These are phyloP conservation scores for Ogataea zsoltii DNA, from an alignment of 805 yeast genomes.

Conservation along the genomic window DNA sequence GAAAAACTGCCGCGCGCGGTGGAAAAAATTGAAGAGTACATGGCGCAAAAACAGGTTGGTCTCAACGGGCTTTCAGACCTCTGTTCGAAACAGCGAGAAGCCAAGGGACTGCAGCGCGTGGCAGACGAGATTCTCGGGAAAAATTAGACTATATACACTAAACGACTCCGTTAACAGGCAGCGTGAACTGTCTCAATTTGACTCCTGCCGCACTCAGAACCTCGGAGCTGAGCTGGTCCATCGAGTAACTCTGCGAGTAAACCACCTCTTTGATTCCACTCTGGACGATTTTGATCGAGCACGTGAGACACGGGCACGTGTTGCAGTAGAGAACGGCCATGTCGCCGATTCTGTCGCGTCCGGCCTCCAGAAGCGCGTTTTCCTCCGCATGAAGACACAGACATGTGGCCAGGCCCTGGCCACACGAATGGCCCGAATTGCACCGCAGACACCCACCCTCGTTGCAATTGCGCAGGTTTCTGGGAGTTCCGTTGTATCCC, in stretches of 20 bases:
- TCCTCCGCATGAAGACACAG: slow-evolving; percentile 97
- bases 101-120: slow-evolving; percentile 16
- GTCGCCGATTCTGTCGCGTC: slow-evolving; percentile 76
- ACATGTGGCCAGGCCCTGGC: slow-evolving; percentile 76
- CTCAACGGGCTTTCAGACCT: slow-evolving; percentile 17
- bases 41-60: slow-evolving; percentile 12
- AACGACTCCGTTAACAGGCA: slow-evolving; percentile 36
- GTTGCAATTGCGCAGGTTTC: slow-evolving; percentile 83
- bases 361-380: slow-evolving; percentile 91
- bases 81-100: slow-evolving; percentile 15
- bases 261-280: slow-evolving; percentile 90
- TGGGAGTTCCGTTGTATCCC: slow-evolving; percentile 97
- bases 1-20: slow-evolving; percentile 10
- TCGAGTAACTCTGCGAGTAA: slow-evolving; percentile 86
- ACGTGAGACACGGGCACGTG: slow-evolving; percentile 96
- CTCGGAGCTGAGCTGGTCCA: slow-evolving; percentile 77
- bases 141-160: background rate
- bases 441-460: slow-evolving; percentile 96
- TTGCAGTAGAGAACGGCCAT: slow-evolving; percentile 81
- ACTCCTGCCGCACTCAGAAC: slow-evolving; percentile 79
- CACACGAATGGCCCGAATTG: slow-evolving; percentile 64
- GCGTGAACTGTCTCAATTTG: slow-evolving; percentile 58
- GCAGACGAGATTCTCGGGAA: slow-evolving; percentile 7
- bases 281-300: slow-evolving; percentile 93
- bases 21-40: slow-evolving; percentile 13